phyloP scores from a whole-genome alignment of 352 stramenopile genomes.

The Phytophthora fragariae region DNA sequence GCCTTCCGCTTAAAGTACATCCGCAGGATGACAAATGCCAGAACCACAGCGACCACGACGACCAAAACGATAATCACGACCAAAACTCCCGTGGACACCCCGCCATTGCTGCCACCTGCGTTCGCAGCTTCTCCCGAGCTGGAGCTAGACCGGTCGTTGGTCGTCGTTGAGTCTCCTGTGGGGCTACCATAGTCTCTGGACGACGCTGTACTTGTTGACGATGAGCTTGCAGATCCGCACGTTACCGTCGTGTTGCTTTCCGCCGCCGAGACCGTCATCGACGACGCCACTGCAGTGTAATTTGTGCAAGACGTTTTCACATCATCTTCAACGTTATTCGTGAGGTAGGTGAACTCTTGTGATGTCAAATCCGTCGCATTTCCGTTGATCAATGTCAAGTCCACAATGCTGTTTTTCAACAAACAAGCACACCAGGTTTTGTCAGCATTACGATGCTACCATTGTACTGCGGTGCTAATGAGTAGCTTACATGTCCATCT shows the following conservation, averaged over 20 bases:
- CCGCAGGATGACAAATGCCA: conserved; percentile 52
- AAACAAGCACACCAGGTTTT: not conserved
- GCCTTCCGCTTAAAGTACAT: conserved; percentile 42
- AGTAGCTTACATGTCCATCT: conserved; percentile 17
- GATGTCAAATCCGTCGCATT: not conserved
- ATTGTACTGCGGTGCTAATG: too few species aligned
- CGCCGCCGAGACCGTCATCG: not conserved
- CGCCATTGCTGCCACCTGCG: conserved; percentile 17
- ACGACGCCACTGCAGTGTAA: not conserved
- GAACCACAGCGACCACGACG: conserved; percentile 40
- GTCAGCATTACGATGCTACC: too few species aligned
- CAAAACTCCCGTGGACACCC: conserved; percentile 49
- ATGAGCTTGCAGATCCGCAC: conserved; percentile 5
- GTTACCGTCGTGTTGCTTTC: not conserved
- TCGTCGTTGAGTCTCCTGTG: not conserved
- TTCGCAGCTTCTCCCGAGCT: not conserved
- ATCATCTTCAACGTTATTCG: not conserved
- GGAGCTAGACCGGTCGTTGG: not conserved
- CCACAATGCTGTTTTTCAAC: not conserved
- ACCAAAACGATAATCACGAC: conserved; percentile 63
- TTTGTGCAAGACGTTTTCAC: too few species aligned
- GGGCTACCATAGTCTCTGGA: not conserved
- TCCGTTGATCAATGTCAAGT: conserved; percentile 2
- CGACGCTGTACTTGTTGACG: not conserved
- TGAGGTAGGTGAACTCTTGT: not conserved